Evolutionary conservation across 208 protist species (phyloP).

Genomic region (Crithidia thermophila): DNA sequence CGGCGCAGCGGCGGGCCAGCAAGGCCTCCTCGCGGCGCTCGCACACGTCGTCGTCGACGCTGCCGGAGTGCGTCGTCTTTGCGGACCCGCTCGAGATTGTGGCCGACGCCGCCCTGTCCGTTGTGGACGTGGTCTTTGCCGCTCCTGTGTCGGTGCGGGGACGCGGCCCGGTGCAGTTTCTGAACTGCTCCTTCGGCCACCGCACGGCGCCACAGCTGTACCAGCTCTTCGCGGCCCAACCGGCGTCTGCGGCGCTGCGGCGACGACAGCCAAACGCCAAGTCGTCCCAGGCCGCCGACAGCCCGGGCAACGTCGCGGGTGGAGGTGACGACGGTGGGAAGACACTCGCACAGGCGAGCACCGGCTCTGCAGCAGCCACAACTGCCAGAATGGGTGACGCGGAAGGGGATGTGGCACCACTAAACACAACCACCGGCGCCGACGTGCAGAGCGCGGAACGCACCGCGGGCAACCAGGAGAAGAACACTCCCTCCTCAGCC

Average conservation of each 20-base stretch:
- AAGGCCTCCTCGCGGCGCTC: slow-evolving; percentile 11
- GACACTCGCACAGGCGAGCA: no score
- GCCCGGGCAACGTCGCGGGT: no score
- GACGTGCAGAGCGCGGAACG: no score
- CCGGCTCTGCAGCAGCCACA: no score
- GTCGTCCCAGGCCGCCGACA: neutral
- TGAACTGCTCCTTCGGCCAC: slow-evolving; percentile 53
- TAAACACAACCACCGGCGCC: no score
- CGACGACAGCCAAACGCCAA: neutral
- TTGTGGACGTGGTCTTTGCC: slow-evolving; percentile 54
- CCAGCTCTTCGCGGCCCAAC: slow-evolving; percentile 20
- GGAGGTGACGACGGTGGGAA: no score
- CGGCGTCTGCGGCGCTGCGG: neutral
- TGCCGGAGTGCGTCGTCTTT: slow-evolving; percentile 28
- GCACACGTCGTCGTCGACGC: slow-evolving; percentile 1
- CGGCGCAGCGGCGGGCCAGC: slow-evolving; percentile 1
- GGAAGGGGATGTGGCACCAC: no score
- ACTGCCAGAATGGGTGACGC: no score
- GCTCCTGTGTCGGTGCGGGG: slow-evolving; percentile 46
- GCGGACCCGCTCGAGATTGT: slow-evolving; percentile 44
- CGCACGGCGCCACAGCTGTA: slow-evolving; percentile 12
- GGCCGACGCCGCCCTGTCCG: slow-evolving; percentile 41
- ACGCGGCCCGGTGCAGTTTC: slow-evolving; percentile 51
- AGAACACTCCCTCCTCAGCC: no score
- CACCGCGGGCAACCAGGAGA: no score